Conservation (phyloP, 2,329 filamentous ascomycete genomes). For the Hymenoscyphus albidus region DNA sequence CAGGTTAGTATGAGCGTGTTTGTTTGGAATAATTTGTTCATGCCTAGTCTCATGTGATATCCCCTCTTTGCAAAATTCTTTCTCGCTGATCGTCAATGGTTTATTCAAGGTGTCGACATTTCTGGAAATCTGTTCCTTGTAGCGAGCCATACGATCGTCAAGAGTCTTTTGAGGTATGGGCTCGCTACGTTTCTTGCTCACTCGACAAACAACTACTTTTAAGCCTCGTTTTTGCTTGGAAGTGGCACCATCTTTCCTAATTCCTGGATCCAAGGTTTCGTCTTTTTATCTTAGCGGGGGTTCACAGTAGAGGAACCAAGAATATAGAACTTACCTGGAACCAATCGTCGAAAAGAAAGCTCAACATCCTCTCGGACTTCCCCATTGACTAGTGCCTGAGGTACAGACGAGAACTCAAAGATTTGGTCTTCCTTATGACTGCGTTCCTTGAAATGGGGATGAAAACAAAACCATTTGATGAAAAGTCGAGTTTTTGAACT, state of each 20-base stretch:
- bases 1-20: not conserved
- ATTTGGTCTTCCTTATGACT: not conserved
- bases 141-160: not conserved
- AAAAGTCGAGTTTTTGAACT: not conserved
- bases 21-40: not conserved
- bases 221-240: too few species aligned
- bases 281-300: too few species aligned
- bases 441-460: not conserved
- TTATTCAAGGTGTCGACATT: not conserved
- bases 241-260: too few species aligned
- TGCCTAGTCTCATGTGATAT: constrained; percentile 13
- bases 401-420: not conserved
- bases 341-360: not conserved
- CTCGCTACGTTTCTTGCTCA: not conserved
- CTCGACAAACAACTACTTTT: not conserved
- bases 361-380: not conserved
- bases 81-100: not conserved
- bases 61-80: constrained; percentile 3
- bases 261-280: too few species aligned
- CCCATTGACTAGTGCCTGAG: not conserved
- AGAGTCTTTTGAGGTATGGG: too few species aligned
- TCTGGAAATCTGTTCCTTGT: not conserved
- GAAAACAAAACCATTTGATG: not conserved
- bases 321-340: not conserved
- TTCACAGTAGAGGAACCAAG: too few species aligned